Base-by-base conservation (phyloP, 1,284 basidiomycete genomes). In the Paramarasmius palmivorus region DNA sequence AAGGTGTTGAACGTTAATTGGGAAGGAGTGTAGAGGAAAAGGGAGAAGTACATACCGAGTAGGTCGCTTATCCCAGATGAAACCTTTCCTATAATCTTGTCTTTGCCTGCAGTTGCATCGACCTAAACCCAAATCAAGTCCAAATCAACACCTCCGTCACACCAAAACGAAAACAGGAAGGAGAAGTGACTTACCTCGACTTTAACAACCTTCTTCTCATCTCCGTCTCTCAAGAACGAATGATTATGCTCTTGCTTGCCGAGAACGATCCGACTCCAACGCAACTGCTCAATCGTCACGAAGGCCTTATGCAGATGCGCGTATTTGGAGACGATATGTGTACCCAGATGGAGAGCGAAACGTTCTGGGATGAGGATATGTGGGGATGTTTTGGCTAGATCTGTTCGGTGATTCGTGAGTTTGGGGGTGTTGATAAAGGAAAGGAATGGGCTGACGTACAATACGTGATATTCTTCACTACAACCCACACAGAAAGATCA, bases 391-490 rank as follows among this genome's bases (percentile, higher is more conserved):
- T 96, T 96, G 35, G 94, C 92, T 37, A 95, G 74, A 65, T 92
- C 90, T 93, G 59, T 2, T 20, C 12, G 25, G 12, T 19, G 37
- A n/a, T 36, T 50, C 9, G 45, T 49, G 14, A 29, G 45, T 38
- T 39, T 19, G 9, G 19, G 15, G 34, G 23, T 36, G 8, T 23
- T 17, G 26, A 14, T 32, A 22, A 23, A 36, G 7, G 46, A 23
- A 14, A 42, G 19, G n/a, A n/a, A n/a, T n/a, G n/a, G n/a, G n/a
- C n/a, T 5, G 26, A 70, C 81, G 39, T 63, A 92, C 91, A 90
- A 65, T 97, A 92, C 19, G 86, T 88, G 52, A 95, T 96, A 73
- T 97, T 96, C 77, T 97, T 97, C 70, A 95, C 90, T 90, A 65
- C 39, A n/a, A 60, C 29, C 29, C 47, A 7, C 14, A 32, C n/a